These are phyloP conservation scores for Eucalyptus sideroxylon DNA, from an alignment of 345 rosid genomes.

Conservation along the genomic window DNA sequence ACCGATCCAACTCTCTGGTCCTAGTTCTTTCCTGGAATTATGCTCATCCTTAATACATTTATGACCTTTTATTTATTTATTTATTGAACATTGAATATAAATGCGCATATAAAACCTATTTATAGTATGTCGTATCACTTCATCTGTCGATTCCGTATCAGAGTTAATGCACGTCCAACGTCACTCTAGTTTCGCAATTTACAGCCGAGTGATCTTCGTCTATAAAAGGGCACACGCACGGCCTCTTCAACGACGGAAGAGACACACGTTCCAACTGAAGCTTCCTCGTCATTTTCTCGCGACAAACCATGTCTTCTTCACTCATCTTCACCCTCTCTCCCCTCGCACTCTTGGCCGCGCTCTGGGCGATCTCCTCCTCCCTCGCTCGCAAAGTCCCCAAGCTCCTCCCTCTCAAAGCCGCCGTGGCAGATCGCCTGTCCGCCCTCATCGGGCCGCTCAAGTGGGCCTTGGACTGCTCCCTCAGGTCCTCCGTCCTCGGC, in stretches of 20 bases:
- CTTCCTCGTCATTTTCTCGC: background rate
- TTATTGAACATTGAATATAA: background rate
- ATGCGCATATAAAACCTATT: background rate
- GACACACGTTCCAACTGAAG: background rate
- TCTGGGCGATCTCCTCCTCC: background rate
- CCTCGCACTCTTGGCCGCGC: background rate
- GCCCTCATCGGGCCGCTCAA: background rate
- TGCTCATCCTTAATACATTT: too few species aligned
- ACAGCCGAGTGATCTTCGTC: background rate
- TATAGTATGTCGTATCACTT: background rate
- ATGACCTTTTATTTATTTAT: too few species aligned
- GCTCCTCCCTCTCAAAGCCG: background rate
- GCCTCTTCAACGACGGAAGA: background rate
- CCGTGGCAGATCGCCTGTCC: background rate
- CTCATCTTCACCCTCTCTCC: background rate
- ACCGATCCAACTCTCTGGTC: too few species aligned
- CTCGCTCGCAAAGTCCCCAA: background rate
- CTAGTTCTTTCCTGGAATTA: too few species aligned
- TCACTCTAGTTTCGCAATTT: background rate
- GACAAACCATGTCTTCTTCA: background rate
- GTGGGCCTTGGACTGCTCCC: background rate
- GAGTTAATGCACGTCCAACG: background rate
- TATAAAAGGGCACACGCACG: background rate
- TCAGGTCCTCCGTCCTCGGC: background rate
- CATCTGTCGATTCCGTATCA: too few species aligned